Percentiles rank a stretch among this genome's conserved stretches.
phyloP scores from a whole-genome alignment of 495 filamentous ascomycete genomes.

The Neurospora africana region DNA sequence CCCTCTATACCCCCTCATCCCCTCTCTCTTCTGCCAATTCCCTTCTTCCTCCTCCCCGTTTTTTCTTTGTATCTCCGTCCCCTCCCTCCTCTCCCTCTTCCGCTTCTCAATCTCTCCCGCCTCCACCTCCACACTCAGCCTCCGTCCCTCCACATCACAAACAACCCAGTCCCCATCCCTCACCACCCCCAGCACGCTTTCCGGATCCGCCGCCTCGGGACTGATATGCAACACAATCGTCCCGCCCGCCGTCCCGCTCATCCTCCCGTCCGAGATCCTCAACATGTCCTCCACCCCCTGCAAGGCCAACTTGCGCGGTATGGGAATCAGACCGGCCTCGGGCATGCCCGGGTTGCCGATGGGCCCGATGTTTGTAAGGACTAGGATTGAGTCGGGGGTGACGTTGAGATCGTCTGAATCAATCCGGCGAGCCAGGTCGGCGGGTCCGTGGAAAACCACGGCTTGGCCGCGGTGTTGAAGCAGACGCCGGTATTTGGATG shows the following conservation, averaged over 20 bases:
- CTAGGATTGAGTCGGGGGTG: slow-evolving; percentile 41
- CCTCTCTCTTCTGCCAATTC: slow-evolving; percentile 26
- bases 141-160: slow-evolving; percentile 38
- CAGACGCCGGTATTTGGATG: slow-evolving; percentile 42
- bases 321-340: slow-evolving; percentile 55
- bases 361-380: slow-evolving; percentile 52
- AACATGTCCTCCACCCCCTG: slow-evolving; percentile 57
- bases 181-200: slow-evolving; percentile 49
- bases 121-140: slow-evolving; percentile 39
- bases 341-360: slow-evolving; percentile 61
- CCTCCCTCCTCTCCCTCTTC: slow-evolving; percentile 20
- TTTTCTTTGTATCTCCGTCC: too few relatives aligned
- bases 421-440: slow-evolving; percentile 47
- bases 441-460: slow-evolving; percentile 48
- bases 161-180: slow-evolving; percentile 47
- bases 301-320: slow-evolving; percentile 49
- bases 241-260: slow-evolving; percentile 60
- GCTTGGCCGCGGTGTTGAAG: slow-evolving; percentile 44
- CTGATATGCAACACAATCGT: slow-evolving; percentile 58
- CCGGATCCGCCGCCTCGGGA: slow-evolving; percentile 49
- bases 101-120: too few relatives aligned
- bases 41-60: slow-evolving; percentile 14
- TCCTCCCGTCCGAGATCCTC: slow-evolving; percentile 53
- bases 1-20: slow-evolving; percentile 49
- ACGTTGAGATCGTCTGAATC: slow-evolving; percentile 46